These are phyloP conservation scores for Aspergillus hancockii DNA, from an alignment of 495 filamentous ascomycete species.

Conservation along the genomic window DNA sequence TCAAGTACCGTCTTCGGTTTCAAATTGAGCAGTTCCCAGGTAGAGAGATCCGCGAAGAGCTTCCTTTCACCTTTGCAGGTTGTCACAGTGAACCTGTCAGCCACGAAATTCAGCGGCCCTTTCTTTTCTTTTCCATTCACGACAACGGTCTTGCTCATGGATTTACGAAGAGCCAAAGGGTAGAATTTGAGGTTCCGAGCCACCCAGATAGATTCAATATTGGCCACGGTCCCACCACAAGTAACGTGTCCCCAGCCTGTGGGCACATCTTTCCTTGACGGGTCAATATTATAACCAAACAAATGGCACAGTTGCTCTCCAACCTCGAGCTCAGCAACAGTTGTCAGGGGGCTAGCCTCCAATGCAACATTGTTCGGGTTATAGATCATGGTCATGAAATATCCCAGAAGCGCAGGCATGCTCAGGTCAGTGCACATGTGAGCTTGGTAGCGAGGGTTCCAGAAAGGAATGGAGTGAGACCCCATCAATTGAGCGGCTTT, in stretches of 20 bases:
- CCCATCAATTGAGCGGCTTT: constrained; percentile 30
- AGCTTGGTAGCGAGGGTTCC: constrained; percentile 44
- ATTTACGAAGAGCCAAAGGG: constrained; percentile 38
- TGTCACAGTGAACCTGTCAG: constrained; percentile 32
- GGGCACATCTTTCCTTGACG: constrained; percentile 14
- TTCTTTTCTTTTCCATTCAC: not conserved
- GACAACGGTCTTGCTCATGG: constrained; percentile 26
- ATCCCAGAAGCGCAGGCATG: constrained; percentile 40
- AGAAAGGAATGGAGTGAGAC: constrained; percentile 44
- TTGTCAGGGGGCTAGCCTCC: constrained; percentile 45
- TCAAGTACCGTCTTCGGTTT: constrained; percentile 32
- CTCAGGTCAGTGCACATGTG: constrained; percentile 45
- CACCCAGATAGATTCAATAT: constrained; percentile 48
- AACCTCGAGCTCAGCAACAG: constrained; percentile 40
- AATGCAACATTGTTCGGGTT: constrained; percentile 52
- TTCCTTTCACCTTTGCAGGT: constrained; percentile 35
- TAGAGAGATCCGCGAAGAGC: constrained; percentile 33
- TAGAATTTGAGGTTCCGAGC: constrained; percentile 53
- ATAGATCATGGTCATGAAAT: constrained; percentile 50
- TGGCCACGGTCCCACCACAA: constrained; percentile 47
- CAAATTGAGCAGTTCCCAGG: constrained; percentile 41
- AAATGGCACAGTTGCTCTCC: constrained; percentile 46
- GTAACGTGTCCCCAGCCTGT: constrained; percentile 45
- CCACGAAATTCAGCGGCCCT: constrained; percentile 33
- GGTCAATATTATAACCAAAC: constrained; percentile 42